A percentile compares a stretch with the other conserved stretches of the same genome.
These are phyloP conservation scores for Spiromastix sp. DNA, from an alignment of 2,329 filamentous ascomycete species.

Conservation along the genomic window DNA sequence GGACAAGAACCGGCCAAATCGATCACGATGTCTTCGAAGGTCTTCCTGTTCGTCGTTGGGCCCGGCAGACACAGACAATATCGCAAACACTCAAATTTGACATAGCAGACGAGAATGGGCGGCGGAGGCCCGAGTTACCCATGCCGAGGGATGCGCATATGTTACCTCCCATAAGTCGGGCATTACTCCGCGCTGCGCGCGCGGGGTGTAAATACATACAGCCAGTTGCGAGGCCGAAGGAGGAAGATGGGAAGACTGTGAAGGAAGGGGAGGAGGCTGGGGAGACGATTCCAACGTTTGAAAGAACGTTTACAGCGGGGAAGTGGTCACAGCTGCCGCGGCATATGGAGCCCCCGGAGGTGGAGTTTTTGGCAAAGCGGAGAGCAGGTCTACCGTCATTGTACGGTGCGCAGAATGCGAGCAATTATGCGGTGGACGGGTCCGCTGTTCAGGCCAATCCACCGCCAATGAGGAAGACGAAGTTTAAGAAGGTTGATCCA, in stretches of 20 bases:
- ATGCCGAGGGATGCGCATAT: conserved; percentile 82
- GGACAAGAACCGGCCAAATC: conserved; percentile 37
- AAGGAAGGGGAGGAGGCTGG: conserved; percentile 26
- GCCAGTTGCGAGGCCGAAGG: conserved; percentile 37
- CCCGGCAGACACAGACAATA: conserved; percentile 58
- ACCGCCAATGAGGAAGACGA: conserved; percentile 63
- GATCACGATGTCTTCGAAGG: conserved; percentile 62
- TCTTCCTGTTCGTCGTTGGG: conserved; percentile 84
- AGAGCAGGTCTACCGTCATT: conserved; percentile 48
- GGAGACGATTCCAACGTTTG: conserved; percentile 17
- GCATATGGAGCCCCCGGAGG: conserved; percentile 48
- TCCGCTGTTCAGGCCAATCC: conserved; percentile 26
- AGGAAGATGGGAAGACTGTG: conserved; percentile 27
- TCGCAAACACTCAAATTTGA: conserved; percentile 57
- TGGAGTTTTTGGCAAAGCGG: conserved; percentile 53
- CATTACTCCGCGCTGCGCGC: conserved; percentile 69
- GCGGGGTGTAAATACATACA: conserved; percentile 68
- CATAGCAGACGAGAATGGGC: conserved; percentile 30
- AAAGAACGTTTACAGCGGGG: conserved; percentile 44
- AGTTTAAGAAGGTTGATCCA: conserved; percentile 66
- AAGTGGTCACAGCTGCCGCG: conserved; percentile 50
- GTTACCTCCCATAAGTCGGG: conserved; percentile 67
- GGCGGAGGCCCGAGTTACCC: conserved; percentile 57
- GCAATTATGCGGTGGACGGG: conserved; percentile 16
- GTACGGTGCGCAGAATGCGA: conserved; percentile 30